Evolutionary conservation across 257 asterid genomes (phyloP), one percentile per base, ranked within the genome.

Genomic region (Hygrophila difformis): DNA sequence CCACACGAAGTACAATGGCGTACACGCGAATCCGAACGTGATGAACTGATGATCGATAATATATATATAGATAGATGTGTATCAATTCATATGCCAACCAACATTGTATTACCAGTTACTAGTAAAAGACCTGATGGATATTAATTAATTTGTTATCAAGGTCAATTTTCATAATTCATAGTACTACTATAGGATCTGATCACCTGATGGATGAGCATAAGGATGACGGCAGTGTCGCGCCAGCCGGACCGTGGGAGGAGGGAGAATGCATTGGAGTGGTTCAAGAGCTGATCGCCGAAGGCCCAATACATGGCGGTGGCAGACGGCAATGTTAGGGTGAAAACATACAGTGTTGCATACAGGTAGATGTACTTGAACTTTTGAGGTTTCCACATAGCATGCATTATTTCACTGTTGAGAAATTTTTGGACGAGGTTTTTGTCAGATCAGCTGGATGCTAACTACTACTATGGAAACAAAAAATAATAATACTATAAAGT

Each of bases 301-400:
- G 97, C 97, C 97, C 97, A 88, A 62, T 88, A 88, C 18, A 88
- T 77, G 39, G 93, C 93, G 11, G 95, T 53, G 11, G 97, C 84
- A 12, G 97, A 88, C 11, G 97, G 97, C 17, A 88, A 38, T 0
- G 97, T 88, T 4, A 88, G 75, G 1, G 97, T 88, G 77, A 81
- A 88, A 15, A 88, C 97, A 15, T 88, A 88, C 7, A 84, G 61
- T 11, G 97, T 88, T 12, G 97, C 97, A 0, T 66, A 5, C 51
- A 88, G 64, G 72, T 88, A 88, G 6, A 88, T 84, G 85, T 73
- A 79, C 72, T 88, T 88, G 81, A 88, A 88, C 59, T 84, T 88
- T n/a, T 73, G 97, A 0, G 97, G 97, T 23, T 84, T 88, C 97
- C 97, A 86, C 94, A 86, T 86, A 1, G 96, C 96, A 55, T 86